These are phyloP conservation scores for Colletotrichum sp. DNA, from an alignment of 2,329 filamentous ascomycete species.

Conservation along the genomic window DNA sequence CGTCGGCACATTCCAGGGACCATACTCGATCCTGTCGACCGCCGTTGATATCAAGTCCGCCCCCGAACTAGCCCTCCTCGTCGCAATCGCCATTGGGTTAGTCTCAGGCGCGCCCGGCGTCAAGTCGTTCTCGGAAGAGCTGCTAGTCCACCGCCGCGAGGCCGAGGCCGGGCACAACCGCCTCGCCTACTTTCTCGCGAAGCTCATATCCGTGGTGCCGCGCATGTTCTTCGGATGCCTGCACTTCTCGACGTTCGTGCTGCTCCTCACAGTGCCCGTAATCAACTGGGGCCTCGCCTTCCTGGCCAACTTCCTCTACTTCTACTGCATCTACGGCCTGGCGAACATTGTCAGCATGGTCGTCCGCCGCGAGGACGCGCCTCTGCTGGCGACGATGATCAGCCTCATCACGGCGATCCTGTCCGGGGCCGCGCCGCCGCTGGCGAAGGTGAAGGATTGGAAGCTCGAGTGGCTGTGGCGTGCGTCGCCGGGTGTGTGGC, in stretches of 20 bases:
- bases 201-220: conserved; percentile 55
- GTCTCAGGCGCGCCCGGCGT: conserved; percentile 60
- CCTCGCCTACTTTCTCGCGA: conserved; percentile 61
- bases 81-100: conserved; percentile 59
- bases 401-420: conserved; percentile 59
- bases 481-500: conserved; percentile 57
- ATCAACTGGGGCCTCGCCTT: conserved; percentile 56
- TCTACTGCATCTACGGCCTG: conserved; percentile 63
- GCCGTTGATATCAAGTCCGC: conserved; percentile 55
- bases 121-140: conserved; percentile 61
- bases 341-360: conserved; percentile 58
- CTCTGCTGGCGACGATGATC: conserved; percentile 59
- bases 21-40: conserved; percentile 56
- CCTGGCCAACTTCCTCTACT: conserved; percentile 57
- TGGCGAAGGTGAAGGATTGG: conserved; percentile 54
- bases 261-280: conserved; percentile 52
- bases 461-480: conserved; percentile 62
- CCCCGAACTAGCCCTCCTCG: conserved; percentile 57
- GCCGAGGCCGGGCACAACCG: conserved; percentile 61
- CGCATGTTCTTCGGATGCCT: conserved; percentile 55
- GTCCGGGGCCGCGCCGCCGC: conserved; percentile 55
- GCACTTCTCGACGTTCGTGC: conserved; percentile 59
- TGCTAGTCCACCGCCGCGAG: conserved; percentile 59
- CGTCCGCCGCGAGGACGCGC: conserved; percentile 59
- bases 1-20: conserved; percentile 53